Conservation (phyloP, 352 stramenopile species). For the Pythium chondricola region DNA sequence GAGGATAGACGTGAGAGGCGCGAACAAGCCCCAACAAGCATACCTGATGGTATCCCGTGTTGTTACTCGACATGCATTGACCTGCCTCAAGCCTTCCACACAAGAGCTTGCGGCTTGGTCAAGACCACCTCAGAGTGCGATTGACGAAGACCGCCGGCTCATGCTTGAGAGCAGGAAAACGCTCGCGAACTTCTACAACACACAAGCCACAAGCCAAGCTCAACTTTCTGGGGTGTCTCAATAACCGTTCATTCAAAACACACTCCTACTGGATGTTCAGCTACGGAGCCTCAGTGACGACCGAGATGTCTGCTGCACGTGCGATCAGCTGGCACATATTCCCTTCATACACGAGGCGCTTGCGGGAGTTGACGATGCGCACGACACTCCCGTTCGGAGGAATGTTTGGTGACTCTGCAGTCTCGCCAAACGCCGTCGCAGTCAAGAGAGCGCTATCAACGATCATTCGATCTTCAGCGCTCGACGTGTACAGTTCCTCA, state of each 20-base stretch:
- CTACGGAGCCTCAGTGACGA: not conserved
- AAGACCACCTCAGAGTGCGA: slow-evolving; percentile 4
- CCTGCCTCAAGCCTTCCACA: slow-evolving; percentile 10
- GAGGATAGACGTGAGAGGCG: slow-evolving; percentile 4
- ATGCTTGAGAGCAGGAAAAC: not conserved
- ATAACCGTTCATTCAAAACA: slow-evolving; percentile 1
- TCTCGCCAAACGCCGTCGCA: slow-evolving; percentile 14
- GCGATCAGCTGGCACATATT: slow-evolving; percentile 5
- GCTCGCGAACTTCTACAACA: not conserved
- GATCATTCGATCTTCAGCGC: not conserved
- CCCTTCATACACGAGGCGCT: slow-evolving; percentile 6
- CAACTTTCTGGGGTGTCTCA: not conserved
- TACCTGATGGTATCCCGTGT: slow-evolving; percentile 22
- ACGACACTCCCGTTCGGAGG: slow-evolving; percentile 3
- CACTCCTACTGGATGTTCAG: not conserved
- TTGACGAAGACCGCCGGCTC: slow-evolving; percentile 16
- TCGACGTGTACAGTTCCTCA: not conserved
- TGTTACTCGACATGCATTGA: not conserved
- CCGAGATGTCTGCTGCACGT: not conserved
- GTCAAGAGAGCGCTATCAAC: slow-evolving; percentile 9
- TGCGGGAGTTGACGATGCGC: slow-evolving; percentile 10
- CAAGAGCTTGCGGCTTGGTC: slow-evolving; percentile 6
- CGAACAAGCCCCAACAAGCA: slow-evolving; percentile 16
- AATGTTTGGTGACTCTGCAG: slow-evolving; percentile 1
- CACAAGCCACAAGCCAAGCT: too few relatives aligned